A percentile compares a stretch with the other conserved stretches of the same genome.
Evolutionary conservation across 805 yeast species (phyloP).

Genomic region (Debaryomyces maramus): DNA sequence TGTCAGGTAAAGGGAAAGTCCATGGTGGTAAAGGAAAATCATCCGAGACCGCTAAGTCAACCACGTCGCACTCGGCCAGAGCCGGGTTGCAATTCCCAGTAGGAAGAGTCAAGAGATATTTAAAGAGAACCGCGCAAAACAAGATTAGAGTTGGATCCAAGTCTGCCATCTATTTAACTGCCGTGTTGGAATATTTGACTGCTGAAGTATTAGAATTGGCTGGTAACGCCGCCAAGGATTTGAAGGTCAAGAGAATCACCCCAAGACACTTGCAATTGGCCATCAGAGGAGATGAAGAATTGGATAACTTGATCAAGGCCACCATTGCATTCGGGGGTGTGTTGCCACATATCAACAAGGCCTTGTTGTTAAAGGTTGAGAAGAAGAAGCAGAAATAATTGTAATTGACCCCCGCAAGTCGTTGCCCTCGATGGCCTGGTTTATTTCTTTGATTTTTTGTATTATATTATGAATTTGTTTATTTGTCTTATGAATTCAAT

Average conservation of each 20-base stretch:
- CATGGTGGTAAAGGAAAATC: constrained; percentile 97
- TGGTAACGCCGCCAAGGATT: constrained; percentile 96
- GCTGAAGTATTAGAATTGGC: constrained; percentile 98
- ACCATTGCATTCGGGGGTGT: constrained; percentile 99
- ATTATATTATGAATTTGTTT: background rate
- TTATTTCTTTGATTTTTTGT: background rate
- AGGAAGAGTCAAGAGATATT: constrained; percentile 96
- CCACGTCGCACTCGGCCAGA: constrained; percentile 89
- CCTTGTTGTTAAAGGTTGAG: constrained; percentile 74
- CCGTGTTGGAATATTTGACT: constrained; percentile 92
- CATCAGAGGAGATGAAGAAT: constrained; percentile 97
- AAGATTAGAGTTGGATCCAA: constrained; percentile 76
- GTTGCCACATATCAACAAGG: constrained; percentile 87
- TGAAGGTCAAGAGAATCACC: constrained; percentile 93
- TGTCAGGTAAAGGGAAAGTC: constrained; percentile 87
- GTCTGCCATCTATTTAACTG: constrained; percentile 92
- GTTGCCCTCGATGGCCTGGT: background rate
- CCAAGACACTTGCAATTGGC: constrained; percentile 97
- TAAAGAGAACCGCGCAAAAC: constrained; percentile 88
- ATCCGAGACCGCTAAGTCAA: constrained; percentile 63
- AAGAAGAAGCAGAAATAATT: constrained; percentile 41
- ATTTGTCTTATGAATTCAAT: no score
- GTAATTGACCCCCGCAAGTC: background rate
- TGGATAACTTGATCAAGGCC: constrained; percentile 89
- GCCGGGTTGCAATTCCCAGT: constrained; percentile 97